Evolutionary conservation across 2,329 filamentous ascomycete species (phyloP).

Genomic region (Beauveria medogensis): DNA sequence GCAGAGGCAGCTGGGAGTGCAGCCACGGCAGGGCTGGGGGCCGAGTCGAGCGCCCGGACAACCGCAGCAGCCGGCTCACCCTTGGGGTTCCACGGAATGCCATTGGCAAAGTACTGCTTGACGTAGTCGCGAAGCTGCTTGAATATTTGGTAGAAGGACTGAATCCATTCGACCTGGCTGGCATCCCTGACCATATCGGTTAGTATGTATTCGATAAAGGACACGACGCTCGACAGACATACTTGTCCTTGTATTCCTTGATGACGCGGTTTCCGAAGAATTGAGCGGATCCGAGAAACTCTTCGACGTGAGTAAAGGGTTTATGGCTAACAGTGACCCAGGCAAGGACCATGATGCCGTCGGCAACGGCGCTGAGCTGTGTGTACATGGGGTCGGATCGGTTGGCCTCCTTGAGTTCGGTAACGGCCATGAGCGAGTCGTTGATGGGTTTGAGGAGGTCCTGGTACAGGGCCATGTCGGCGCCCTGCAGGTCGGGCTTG

Average conservation of each 20-base stretch:
- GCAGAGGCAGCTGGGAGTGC: slow-evolving; percentile 44
- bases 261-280: slow-evolving; percentile 93
- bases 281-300: slow-evolving; percentile 74
- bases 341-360: slow-evolving; percentile 80
- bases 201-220: not conserved
- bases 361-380: slow-evolving; percentile 78
- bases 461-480: slow-evolving; percentile 57
- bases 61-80: slow-evolving; percentile 65
- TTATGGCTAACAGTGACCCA: slow-evolving; percentile 84
- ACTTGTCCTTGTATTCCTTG: slow-evolving; percentile 76
- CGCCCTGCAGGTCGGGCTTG: slow-evolving; percentile 65
- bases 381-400: slow-evolving; percentile 67
- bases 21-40: slow-evolving; percentile 29
- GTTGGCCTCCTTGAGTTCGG: slow-evolving; percentile 74
- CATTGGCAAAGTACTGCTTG: slow-evolving; percentile 71
- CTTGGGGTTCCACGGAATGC: slow-evolving; percentile 78
- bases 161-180: slow-evolving; percentile 79
- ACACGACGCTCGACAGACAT: slow-evolving; percentile 7
- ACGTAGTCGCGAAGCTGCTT: slow-evolving; percentile 76
- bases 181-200: slow-evolving; percentile 49
- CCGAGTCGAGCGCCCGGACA: slow-evolving; percentile 44
- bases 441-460: slow-evolving; percentile 83
- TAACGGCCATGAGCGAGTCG: slow-evolving; percentile 69
- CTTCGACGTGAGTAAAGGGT: slow-evolving; percentile 77
- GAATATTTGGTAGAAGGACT: slow-evolving; percentile 87